A percentile compares a stretch with the other conserved stretches of the same genome.
These are phyloP conservation scores for Fusarium devonianum DNA, from an alignment of 2,329 filamentous ascomycete species.

Conservation along the genomic window DNA sequence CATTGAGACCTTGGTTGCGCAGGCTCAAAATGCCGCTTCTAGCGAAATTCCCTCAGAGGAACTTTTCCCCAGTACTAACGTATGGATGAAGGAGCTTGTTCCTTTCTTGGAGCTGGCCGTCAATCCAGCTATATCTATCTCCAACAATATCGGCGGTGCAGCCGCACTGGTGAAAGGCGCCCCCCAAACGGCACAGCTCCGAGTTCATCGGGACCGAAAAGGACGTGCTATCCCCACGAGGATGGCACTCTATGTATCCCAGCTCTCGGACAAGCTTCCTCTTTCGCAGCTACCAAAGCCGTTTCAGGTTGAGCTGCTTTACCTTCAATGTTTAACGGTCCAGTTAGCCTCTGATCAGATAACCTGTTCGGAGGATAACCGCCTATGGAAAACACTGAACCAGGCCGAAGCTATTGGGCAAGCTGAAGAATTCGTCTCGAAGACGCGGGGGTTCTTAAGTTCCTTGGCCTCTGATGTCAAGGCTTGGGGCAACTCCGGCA, in stretches of 20 bases:
- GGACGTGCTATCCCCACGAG: conserved; percentile 77
- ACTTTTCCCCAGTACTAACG: conserved; percentile 67
- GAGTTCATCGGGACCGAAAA: conserved; percentile 66
- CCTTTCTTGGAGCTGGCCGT: conserved; percentile 59
- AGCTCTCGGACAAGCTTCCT: conserved; percentile 58
- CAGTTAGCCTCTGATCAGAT: conserved; percentile 64
- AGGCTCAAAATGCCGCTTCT: conserved; percentile 47
- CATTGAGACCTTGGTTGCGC: conserved; percentile 61
- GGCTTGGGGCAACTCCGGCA: conserved; percentile 49
- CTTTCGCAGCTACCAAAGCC: conserved; percentile 50
- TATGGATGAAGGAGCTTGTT: conserved; percentile 72
- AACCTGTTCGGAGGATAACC: conserved; percentile 52
- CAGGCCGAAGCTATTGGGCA: conserved; percentile 47
- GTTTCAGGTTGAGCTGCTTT: conserved; percentile 59
- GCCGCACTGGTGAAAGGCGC: conserved; percentile 65
- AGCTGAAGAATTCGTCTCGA: conserved; percentile 54
- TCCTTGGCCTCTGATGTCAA: conserved; percentile 44
- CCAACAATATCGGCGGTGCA: conserved; percentile 74
- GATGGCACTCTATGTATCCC: conserved; percentile 74
- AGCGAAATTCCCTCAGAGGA: conserved; percentile 46
- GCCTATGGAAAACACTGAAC: conserved; percentile 55
- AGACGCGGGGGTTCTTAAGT: conserved; percentile 50
- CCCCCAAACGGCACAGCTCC: conserved; percentile 34
- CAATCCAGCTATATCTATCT: conserved; percentile 73
- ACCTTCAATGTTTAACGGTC: conserved; percentile 58